Evolutionary conservation across 495 filamentous ascomycete genomes (phyloP), one percentile per base, ranked within the genome.

Genomic region (Lineolata rhizophorae): DNA sequence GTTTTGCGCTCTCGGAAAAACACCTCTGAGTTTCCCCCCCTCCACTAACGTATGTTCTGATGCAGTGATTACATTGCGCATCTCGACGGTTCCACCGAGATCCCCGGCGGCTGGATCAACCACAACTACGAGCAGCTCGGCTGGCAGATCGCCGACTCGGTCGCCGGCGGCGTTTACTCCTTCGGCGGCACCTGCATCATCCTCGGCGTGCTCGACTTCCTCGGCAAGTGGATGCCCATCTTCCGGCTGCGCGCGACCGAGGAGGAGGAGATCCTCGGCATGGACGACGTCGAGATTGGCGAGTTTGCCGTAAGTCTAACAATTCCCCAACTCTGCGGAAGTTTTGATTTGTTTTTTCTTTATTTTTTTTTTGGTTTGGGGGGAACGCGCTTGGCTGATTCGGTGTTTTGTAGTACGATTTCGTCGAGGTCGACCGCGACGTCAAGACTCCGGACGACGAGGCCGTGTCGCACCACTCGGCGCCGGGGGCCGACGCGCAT

Each of bases 201-300:
- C 44, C 65, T 91, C 9, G 35, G 36, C 26, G 30, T 31, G 24
- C 39, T 56, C 8, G 45, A 46, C 20, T 79, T 87, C 49, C 27
- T 90, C 37, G 70, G 93, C 54, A 90, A 91, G 50, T 60, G 85
- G 35, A 69, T 93, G 24, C 83, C 85, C 2, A 78, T 79, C 9
- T 60, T 93, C 12, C 67, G 65, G 38, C 71, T 95, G 30, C 78
- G 85, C 27, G 75, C 75, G 0, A 58, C 57, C 12, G 79, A 91
- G 47, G 79, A 90, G 37, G 74, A 81, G 20, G 85, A 95, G 54
- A 72, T 91, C 22, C 58, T 84, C 32, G 85, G 85, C 41, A 84
- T 93, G 37, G 85, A 95, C 48, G 85, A 94, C 49, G 72, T 78
- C 18, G 82, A 95, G 57, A 85, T 94, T 48, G 85, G 85, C 49